Percentiles rank a stretch among this genome's conserved stretches.
Evolutionary conservation across 306 rosid species (phyloP).

Genomic region (Trifolium repens): DNA sequence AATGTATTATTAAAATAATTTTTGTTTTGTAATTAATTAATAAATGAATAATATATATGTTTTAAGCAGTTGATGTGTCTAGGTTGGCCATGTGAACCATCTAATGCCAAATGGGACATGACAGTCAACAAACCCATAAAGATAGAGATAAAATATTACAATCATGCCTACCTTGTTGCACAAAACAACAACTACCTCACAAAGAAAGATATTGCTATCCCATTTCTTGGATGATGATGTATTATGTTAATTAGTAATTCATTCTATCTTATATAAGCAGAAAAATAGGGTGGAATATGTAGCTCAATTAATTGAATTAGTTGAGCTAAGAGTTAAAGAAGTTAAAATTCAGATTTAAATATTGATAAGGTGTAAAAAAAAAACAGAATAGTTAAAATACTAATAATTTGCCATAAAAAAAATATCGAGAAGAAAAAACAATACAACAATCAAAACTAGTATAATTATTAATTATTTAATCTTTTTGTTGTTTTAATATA

Average conservation of each 20-base stretch:
- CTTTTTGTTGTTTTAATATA: too few relatives aligned
- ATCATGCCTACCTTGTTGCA: slow-evolving; percentile 9
- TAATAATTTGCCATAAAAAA: too few relatives aligned
- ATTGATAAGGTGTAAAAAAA: too few relatives aligned
- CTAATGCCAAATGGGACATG: slow-evolving; percentile 52
- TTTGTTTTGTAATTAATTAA: background rate
- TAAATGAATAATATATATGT: background rate
- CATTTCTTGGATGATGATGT: slow-evolving; percentile 46
- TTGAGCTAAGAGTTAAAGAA: too few relatives aligned
- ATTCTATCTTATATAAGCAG: too few relatives aligned
- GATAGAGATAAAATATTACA: slow-evolving; percentile 27
- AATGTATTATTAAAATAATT: background rate
- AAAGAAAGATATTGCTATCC: slow-evolving; percentile 29
- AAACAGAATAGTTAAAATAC: too few relatives aligned
- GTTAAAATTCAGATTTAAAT: too few relatives aligned
- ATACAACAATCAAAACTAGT: too few relatives aligned
- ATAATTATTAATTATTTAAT: too few relatives aligned
- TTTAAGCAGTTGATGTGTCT: slow-evolving; percentile 24
- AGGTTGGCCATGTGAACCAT: slow-evolving; percentile 69
- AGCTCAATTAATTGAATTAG: too few relatives aligned
- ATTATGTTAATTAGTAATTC: slow-evolving; percentile 35
- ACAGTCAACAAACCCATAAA: slow-evolving; percentile 28
- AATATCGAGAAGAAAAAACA: too few relatives aligned
- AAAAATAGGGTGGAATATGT: too few relatives aligned
- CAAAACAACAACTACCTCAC: slow-evolving; percentile 31